These are phyloP conservation scores for Emericellopsis atlantica DNA, from an alignment of 2,329 filamentous ascomycete species.

Conservation along the genomic window DNA sequence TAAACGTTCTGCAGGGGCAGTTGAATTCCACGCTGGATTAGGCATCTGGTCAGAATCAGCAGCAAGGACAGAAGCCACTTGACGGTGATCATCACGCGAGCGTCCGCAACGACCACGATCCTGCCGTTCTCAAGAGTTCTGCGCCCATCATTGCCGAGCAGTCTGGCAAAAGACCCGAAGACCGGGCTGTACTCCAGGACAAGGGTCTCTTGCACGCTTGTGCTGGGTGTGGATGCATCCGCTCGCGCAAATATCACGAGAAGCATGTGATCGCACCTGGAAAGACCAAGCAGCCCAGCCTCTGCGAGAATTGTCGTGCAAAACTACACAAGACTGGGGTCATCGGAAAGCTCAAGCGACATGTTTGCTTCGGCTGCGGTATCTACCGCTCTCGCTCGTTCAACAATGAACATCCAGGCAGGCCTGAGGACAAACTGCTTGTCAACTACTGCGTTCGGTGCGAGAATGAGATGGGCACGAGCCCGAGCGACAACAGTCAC, in stretches of 20 bases:
- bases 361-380: slow-evolving; percentile 26
- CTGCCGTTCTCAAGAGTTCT: too few species aligned
- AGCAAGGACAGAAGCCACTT: too few species aligned
- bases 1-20: neutral
- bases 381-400: slow-evolving; percentile 12
- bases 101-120: too few species aligned
- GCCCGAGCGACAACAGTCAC: too few species aligned
- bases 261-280: slow-evolving; percentile 14
- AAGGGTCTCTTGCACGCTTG: slow-evolving; percentile 16
- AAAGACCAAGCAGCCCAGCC: slow-evolving; percentile 15
- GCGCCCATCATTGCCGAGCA: too few species aligned
- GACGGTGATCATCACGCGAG: too few species aligned
- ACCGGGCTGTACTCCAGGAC: too few species aligned
- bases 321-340: slow-evolving; percentile 9
- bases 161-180: too few species aligned
- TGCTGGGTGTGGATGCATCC: slow-evolving; percentile 19
- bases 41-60: neutral
- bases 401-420: slow-evolving; percentile 8
- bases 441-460: slow-evolving; percentile 20
- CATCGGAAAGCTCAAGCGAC: slow-evolving; percentile 9
- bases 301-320: slow-evolving; percentile 20
- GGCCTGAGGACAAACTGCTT: slow-evolving; percentile 12
- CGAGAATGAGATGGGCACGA: slow-evolving; percentile 8
- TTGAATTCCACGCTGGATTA: neutral
- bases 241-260: slow-evolving; percentile 20